Base-by-base conservation (phyloP, 441 rosid genomes). In the Populus hybrid region DNA sequence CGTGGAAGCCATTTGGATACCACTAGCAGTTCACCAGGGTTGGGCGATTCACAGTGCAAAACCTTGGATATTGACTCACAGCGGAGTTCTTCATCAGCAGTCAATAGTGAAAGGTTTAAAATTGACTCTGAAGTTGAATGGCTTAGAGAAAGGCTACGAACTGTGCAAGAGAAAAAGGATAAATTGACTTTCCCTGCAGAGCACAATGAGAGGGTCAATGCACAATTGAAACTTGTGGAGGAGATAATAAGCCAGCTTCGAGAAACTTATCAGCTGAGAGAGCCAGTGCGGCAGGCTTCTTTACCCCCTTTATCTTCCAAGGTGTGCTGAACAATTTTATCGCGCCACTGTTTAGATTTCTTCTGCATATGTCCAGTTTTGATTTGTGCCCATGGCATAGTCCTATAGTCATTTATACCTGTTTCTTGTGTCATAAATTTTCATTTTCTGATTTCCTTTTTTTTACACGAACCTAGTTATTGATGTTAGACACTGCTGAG, bases 91-190 rank as follows among this genome's bases (percentile, higher is more conserved):
- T 83, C 86, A 85, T 87, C 91, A 71, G 85, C 88, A 69, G 78
- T 88, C 34, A 95, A 89, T 75, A 78, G 78, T 77, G 94, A 88
- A 76, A 88, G 89, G 84, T 72, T 85, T 40, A 92, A 90, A 79
- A 83, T 93, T 50, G 96, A 91, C 75, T 81, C 74, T 74, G 97
- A 94, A 85, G 90, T 94, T 65, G 93, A 87, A 71, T 59, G 87
- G 84, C 88, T 94, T 42, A 88, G 86, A 83, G 93, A 90, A 84
- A 90, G 95, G 88, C 86, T 91, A 67, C 85, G 84, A 77, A 69
- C 76, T 77, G 89, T 90, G 76, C 95, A 86, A 57, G 87, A 85
- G 74, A 92, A 88, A 83, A 92, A 88, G 78, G 87, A 86, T 73
- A 94, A 86, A 78, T 83, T 90, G 30, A 84, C 78, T 61, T 23